These are phyloP conservation scores for Ophiocordyceps camponoti-rufipedis DNA, from an alignment of 2,329 filamentous ascomycete species.

Conservation along the genomic window DNA sequence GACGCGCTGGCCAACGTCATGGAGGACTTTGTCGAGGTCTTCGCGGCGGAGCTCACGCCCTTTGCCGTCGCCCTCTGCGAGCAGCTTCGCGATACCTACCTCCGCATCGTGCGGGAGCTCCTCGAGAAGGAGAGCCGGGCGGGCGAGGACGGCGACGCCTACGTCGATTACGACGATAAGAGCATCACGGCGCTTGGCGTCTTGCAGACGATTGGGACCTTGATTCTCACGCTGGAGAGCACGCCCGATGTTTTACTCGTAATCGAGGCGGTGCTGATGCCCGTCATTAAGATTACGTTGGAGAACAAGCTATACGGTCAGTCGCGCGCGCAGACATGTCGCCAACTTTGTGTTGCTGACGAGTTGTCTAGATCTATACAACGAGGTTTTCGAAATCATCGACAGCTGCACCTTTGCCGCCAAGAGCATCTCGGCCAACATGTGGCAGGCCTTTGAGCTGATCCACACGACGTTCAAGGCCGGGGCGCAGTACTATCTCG, in stretches of 20 bases:
- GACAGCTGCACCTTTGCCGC: slow-evolving; percentile 98
- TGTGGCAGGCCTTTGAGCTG: slow-evolving; percentile 97
- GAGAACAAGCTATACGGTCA: slow-evolving; percentile 91
- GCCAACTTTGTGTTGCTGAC: slow-evolving; percentile 2
- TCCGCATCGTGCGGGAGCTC: slow-evolving; percentile 81
- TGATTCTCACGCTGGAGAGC: slow-evolving; percentile 92
- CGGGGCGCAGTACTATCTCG: slow-evolving; percentile 88
- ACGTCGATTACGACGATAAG: slow-evolving; percentile 95
- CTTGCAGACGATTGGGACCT: slow-evolving; percentile 88
- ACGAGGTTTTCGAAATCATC: slow-evolving; percentile 97
- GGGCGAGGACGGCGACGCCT: slow-evolving; percentile 58
- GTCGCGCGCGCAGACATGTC: too few relatives aligned
- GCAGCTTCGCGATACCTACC: slow-evolving; percentile 87
- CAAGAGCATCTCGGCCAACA: slow-evolving; percentile 84
- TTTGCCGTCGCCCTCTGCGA: slow-evolving; percentile 94
- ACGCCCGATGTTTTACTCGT: slow-evolving; percentile 89
- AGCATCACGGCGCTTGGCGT: slow-evolving; percentile 94
- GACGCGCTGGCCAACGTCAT: slow-evolving; percentile 96
- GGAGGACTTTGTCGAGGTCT: slow-evolving; percentile 99
- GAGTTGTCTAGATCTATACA: slow-evolving; percentile 58
- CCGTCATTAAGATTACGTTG: slow-evolving; percentile 85
- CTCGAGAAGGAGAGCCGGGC: slow-evolving; percentile 72
- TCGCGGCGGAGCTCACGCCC: slow-evolving; percentile 88
- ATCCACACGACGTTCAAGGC: slow-evolving; percentile 96
- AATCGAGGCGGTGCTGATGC: slow-evolving; percentile 91